Conservation (phyloP, 2,329 filamentous ascomycete species). For the Cryoendolithus antarcticus region DNA sequence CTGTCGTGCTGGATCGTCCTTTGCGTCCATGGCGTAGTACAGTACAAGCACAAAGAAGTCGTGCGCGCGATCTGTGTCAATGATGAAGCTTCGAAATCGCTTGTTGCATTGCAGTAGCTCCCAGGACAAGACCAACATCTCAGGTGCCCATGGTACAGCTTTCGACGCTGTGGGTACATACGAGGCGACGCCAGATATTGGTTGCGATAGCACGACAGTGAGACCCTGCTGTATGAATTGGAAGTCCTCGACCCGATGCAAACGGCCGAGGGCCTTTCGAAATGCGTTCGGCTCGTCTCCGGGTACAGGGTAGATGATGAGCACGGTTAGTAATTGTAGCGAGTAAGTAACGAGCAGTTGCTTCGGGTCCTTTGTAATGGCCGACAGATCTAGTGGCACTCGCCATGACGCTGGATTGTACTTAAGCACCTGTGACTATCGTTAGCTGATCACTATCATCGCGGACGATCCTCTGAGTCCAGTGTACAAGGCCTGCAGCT, state of each 20-base stretch:
- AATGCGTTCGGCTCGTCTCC: slow-evolving; percentile 65
- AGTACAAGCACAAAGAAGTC: slow-evolving; percentile 85
- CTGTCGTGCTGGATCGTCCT: slow-evolving; percentile 73
- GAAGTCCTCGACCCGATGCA: slow-evolving; percentile 91
- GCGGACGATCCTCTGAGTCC: neutral
- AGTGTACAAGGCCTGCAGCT: neutral
- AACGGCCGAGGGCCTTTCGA: slow-evolving; percentile 76
- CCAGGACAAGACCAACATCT: slow-evolving; percentile 97
- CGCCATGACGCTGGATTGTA: slow-evolving; percentile 93
- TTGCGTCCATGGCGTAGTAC: slow-evolving; percentile 87
- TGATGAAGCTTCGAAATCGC: slow-evolving; percentile 88
- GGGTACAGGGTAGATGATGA: slow-evolving; percentile 19
- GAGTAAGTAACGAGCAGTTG: slow-evolving; percentile 86
- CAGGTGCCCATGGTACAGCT: slow-evolving; percentile 74
- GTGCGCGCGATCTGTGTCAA: slow-evolving; percentile 84
- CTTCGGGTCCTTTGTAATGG: slow-evolving; percentile 75
- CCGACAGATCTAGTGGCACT: slow-evolving; percentile 73
- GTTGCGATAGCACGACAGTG: slow-evolving; percentile 64
- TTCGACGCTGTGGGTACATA: slow-evolving; percentile 79
- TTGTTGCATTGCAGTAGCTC: slow-evolving; percentile 96
- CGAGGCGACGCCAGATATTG: slow-evolving; percentile 74
- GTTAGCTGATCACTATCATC: neutral
- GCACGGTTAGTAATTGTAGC: slow-evolving; percentile 73
- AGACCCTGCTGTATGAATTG: slow-evolving; percentile 57
- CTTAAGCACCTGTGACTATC: slow-evolving; percentile 58